These are phyloP conservation scores for Prunus campanulata DNA, from an alignment of 306 rosid genomes.

Conservation along the genomic window DNA sequence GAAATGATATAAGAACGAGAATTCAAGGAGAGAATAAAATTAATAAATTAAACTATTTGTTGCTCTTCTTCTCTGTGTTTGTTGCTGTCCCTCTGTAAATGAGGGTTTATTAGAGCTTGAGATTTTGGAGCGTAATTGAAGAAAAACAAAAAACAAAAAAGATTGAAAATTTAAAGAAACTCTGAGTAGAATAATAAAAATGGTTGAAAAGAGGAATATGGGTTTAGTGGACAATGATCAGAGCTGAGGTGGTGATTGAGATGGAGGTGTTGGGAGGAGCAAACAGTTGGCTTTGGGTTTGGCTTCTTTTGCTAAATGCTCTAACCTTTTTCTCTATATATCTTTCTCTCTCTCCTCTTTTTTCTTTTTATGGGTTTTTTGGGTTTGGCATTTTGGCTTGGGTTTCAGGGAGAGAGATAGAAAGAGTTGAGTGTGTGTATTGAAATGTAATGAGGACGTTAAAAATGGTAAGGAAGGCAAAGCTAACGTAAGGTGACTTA, in stretches of 20 bases:
- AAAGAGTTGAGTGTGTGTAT: not conserved
- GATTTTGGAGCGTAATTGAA: constrained; percentile 10
- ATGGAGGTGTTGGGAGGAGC: constrained; percentile 19
- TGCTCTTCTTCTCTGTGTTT: not conserved
- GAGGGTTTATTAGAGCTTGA: constrained; percentile 26
- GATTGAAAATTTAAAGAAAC: not conserved
- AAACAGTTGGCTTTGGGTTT: constrained; percentile 21
- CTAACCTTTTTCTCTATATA: not conserved
- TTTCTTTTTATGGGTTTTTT: not conserved
- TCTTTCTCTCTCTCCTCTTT: too few species aligned
- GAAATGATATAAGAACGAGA: not conserved
- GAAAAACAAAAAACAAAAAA: not conserved
- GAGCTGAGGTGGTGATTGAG: constrained; percentile 25
- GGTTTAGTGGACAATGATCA: constrained; percentile 18
- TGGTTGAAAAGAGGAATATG: constrained; percentile 13
- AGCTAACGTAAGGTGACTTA: constrained; percentile 34
- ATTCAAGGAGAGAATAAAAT: not conserved
- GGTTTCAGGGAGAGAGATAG: constrained; percentile 7
- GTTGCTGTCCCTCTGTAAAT: constrained; percentile 11
- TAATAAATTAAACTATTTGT: constrained; percentile 10
- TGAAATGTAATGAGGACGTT: constrained; percentile 2
- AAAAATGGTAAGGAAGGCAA: not conserved
- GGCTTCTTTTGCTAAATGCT: constrained; percentile 19
- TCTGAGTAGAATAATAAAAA: not conserved
- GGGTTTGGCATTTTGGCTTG: not conserved